phyloP scores from a whole-genome alignment of 192 early-diverging fungal species.

The Mortierella alpina region DNA sequence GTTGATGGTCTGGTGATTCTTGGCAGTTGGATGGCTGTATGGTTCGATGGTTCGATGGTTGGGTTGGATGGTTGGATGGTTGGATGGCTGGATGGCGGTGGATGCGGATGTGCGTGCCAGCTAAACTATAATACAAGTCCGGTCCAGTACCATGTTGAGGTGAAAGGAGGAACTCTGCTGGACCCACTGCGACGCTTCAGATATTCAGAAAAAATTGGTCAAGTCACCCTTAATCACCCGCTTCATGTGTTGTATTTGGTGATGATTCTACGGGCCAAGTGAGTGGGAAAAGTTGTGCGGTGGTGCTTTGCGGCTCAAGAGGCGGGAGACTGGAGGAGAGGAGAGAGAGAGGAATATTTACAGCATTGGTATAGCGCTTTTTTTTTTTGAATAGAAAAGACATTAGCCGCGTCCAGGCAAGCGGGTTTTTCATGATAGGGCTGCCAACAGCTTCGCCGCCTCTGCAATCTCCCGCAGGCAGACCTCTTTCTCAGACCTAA shows the following conservation, averaged over 20 bases:
- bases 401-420: too few relatives aligned
- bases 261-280: too few relatives aligned
- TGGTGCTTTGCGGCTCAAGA: too few relatives aligned
- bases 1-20: background rate
- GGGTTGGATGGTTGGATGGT: slow-evolving; percentile 33
- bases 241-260: background rate
- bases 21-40: background rate
- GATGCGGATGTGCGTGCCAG: slow-evolving; percentile 1
- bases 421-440: too few relatives aligned
- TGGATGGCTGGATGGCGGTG: background rate
- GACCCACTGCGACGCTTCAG: background rate
- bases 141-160: slow-evolving; percentile 39
- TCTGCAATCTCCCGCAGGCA: background rate
- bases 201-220: slow-evolving; percentile 26
- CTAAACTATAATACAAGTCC: slow-evolving; percentile 9
- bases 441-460: background rate
- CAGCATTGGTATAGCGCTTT: too few relatives aligned
- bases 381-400: too few relatives aligned
- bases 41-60: slow-evolving; percentile 9
- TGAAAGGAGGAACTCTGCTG: slow-evolving; percentile 43
- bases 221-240: slow-evolving; percentile 15
- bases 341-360: too few relatives aligned
- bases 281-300: too few relatives aligned
- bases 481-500: background rate
- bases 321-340: too few relatives aligned